Evolutionary conservation across 805 yeast genomes (phyloP).

Genomic region (Suhomyces faveliae): DNA sequence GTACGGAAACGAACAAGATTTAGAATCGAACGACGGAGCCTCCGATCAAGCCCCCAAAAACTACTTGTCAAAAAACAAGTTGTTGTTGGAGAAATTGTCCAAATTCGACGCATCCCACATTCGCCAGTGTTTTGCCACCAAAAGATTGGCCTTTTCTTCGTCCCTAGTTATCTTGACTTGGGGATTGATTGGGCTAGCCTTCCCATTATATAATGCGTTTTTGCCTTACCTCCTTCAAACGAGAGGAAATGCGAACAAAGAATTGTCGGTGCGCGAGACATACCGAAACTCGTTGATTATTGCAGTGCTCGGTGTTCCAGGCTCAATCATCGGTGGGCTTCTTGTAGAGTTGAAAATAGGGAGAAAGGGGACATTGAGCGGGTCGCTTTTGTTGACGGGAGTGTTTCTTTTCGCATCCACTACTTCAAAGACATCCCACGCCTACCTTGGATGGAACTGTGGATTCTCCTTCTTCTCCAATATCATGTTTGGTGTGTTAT

Average conservation of each 20-base stretch:
- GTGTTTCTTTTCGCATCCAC: constrained; percentile 63
- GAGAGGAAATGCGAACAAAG: constrained; percentile 29
- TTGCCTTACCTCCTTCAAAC: constrained; percentile 50
- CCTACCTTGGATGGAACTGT: constrained; percentile 50
- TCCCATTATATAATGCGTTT: constrained; percentile 55
- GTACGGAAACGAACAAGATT: constrained; percentile 5
- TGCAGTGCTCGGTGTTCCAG: constrained; percentile 33
- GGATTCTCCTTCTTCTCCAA: constrained; percentile 47
- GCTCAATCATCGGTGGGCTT: constrained; percentile 32
- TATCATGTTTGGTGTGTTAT: constrained; percentile 55
- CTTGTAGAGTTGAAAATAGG: constrained; percentile 43
- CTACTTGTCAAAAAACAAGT: constrained; percentile 14
- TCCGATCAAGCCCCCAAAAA: constrained; percentile 10
- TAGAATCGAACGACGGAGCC: constrained; percentile 3
- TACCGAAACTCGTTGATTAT: constrained; percentile 33
- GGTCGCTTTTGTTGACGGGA: constrained; percentile 54
- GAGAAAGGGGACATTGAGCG: constrained; percentile 55
- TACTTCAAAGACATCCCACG: constrained; percentile 52
- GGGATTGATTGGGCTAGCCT: constrained; percentile 59
- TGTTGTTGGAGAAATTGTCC: constrained; percentile 24
- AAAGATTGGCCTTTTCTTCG: constrained; percentile 44
- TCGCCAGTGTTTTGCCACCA: constrained; percentile 46
- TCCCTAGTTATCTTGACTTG: constrained; percentile 45
- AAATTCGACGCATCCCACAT: constrained; percentile 38
- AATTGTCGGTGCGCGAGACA: constrained; percentile 31